phyloP scores from a whole-genome alignment of 805 yeast species.

The Ogataea methylovora region DNA sequence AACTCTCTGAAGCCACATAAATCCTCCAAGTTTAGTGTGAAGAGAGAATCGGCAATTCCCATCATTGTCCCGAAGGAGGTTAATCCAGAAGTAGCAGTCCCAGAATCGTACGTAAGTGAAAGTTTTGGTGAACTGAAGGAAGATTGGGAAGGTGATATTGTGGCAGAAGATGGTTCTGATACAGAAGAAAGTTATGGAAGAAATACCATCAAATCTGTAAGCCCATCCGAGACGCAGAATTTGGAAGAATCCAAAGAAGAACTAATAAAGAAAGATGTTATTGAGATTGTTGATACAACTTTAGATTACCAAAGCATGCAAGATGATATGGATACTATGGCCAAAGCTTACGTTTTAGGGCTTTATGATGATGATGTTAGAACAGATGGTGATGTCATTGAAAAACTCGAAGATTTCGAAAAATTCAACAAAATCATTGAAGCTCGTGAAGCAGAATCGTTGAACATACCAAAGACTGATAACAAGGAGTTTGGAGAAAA shows the following conservation, averaged over 20 bases:
- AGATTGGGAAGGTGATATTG: not conserved
- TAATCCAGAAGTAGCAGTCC: not conserved
- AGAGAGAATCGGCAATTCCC: constrained; percentile 1
- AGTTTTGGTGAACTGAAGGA: too few relatives aligned
- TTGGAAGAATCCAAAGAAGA: not conserved
- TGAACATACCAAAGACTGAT: constrained; percentile 6
- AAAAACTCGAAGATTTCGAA: constrained; percentile 47
- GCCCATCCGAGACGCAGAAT: not conserved
- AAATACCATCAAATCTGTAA: too few relatives aligned
- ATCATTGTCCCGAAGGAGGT: not conserved
- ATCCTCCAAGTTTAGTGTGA: not conserved
- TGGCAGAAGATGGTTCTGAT: constrained; percentile 5
- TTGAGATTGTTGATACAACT: constrained; percentile 19
- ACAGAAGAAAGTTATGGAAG: constrained; percentile 13
- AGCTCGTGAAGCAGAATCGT: constrained; percentile 14
- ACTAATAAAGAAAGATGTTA: constrained; percentile 1
- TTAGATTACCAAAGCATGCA: constrained; percentile 35
- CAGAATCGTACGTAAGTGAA: too few relatives aligned
- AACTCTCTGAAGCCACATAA: not conserved
- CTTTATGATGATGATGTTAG: constrained; percentile 53
- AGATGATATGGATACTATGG: constrained; percentile 49
- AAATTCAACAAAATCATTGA: constrained; percentile 41
- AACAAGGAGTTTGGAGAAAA: constrained; percentile 4
- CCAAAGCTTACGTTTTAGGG: constrained; percentile 51
- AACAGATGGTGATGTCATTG: constrained; percentile 49